Percentiles rank a stretch among this genome's conserved stretches.
Conservation (phyloP, 768 basidiomycete genomes). For the Butyriboletus loyo region DNA sequence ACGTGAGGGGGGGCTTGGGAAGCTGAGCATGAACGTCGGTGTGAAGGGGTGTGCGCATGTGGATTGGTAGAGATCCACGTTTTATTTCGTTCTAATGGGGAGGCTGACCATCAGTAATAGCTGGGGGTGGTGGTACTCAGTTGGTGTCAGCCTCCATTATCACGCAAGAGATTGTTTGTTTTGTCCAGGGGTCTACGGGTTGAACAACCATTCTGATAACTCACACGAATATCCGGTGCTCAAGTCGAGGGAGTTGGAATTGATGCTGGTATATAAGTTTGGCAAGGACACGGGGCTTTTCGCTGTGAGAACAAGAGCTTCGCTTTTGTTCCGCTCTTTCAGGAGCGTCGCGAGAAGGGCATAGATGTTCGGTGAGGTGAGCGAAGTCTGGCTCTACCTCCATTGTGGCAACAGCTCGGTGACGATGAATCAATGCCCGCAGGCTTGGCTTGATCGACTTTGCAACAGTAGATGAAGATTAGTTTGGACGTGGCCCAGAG, state of each 20-base stretch:
- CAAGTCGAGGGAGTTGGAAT: background rate
- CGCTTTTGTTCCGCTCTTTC: too few relatives aligned
- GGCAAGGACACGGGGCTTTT: background rate
- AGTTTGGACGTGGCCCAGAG: too few relatives aligned
- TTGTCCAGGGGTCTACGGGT: background rate
- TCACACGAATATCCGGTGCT: background rate
- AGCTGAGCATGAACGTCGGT: background rate
- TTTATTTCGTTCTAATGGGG: constrained; percentile 3
- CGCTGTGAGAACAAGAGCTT: background rate
- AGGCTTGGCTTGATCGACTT: too few relatives aligned
- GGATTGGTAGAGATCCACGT: background rate
- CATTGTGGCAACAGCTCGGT: too few relatives aligned
- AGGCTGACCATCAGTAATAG: constrained; percentile 7
- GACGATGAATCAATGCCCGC: too few relatives aligned
- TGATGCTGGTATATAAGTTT: background rate
- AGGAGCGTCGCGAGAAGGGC: background rate
- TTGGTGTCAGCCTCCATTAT: constrained; percentile 5
- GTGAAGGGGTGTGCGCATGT: background rate
- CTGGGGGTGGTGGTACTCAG: background rate
- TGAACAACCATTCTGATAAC: background rate
- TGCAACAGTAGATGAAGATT: too few relatives aligned
- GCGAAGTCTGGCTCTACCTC: background rate
- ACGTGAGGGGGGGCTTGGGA: background rate
- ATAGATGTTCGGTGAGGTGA: background rate
- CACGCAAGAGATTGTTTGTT: background rate